phyloP scores from a whole-genome alignment of 257 asterid genomes.

The Ocimum tenuiflorum region DNA sequence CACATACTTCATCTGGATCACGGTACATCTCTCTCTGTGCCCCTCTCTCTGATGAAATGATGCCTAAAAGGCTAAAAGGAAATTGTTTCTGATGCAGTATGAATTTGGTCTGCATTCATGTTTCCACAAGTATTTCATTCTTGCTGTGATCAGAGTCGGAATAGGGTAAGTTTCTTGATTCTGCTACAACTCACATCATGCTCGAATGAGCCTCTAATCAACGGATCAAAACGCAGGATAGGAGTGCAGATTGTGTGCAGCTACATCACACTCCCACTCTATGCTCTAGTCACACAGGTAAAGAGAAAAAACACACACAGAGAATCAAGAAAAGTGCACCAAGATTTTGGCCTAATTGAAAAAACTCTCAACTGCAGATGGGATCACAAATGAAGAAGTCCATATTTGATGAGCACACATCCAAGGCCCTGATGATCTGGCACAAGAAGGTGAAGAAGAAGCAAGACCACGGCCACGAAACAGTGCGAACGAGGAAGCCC shows the following conservation, averaged over 20 bases:
- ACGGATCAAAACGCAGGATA: background rate
- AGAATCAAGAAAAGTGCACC: too few relatives aligned
- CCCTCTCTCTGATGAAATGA: background rate
- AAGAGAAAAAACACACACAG: background rate
- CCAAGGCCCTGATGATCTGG: slow-evolving; percentile 84
- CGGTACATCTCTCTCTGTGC: slow-evolving; percentile 36
- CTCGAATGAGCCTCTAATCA: too few relatives aligned
- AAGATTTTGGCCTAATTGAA: too few relatives aligned
- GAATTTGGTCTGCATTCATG: slow-evolving; percentile 86
- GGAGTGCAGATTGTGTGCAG: slow-evolving; percentile 78
- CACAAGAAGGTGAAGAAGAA: slow-evolving; percentile 63
- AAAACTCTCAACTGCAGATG: slow-evolving; percentile 40
- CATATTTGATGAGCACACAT: slow-evolving; percentile 85
- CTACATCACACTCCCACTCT: slow-evolving; percentile 87
- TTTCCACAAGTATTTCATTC: slow-evolving; percentile 51
- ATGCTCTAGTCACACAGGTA: slow-evolving; percentile 98
- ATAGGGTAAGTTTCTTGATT: slow-evolving; percentile 29
- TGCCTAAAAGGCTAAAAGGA: background rate
- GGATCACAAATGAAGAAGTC: slow-evolving; percentile 90
- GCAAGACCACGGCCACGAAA: background rate
- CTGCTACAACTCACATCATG: too few relatives aligned
- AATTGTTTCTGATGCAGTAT: slow-evolving; percentile 48
- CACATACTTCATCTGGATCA: slow-evolving; percentile 80
- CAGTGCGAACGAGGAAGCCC: slow-evolving; percentile 14
- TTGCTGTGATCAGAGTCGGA: slow-evolving; percentile 56